Percentiles rank a stretch among this genome's conserved stretches.
Conservation (phyloP, 192 early-diverging fungal genomes). For the Gaertneriomyces semiglobifer region DNA sequence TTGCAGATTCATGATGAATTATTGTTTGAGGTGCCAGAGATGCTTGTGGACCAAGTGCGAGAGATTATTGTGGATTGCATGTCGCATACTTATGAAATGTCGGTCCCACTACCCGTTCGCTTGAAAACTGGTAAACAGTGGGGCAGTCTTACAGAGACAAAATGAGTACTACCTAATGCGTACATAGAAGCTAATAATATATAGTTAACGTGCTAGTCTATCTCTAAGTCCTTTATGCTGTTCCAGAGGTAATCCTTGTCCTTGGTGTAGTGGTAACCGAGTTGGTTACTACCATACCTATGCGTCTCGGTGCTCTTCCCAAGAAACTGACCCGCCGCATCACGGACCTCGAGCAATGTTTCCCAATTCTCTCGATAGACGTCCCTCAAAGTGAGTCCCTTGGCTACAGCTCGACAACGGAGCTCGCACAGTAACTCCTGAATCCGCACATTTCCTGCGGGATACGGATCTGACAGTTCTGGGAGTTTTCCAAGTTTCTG, state of each 20-base stretch:
- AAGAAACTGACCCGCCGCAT: conserved; percentile 8
- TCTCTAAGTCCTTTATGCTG: neutral
- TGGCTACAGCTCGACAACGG: conserved; percentile 14
- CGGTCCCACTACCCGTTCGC: conserved; percentile 9
- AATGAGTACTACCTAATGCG: no score
- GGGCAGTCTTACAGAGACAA: neutral
- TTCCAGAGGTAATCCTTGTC: conserved; percentile 22
- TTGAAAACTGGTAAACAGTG: conserved; percentile 15
- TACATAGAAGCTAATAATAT: no score
- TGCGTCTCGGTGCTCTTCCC: conserved; percentile 2
- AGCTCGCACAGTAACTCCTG: conserved; percentile 13
- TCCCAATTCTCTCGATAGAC: conserved; percentile 26
- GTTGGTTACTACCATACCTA: conserved; percentile 23
- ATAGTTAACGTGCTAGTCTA: no score
- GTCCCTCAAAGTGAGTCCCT: neutral
- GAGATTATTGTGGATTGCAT: conserved; percentile 22
- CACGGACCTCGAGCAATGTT: conserved; percentile 23
- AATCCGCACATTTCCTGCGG: neutral
- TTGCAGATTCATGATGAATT: conserved; percentile 40
- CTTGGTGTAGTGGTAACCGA: conserved; percentile 42
- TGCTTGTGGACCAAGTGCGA: conserved; percentile 4
- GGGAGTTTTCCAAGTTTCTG: neutral
- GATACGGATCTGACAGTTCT: conserved; percentile 18
- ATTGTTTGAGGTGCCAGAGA: conserved; percentile 22
- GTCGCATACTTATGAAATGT: conserved; percentile 7